Percentiles rank a stretch among this genome's conserved stretches.
phyloP scores from a whole-genome alignment of 176 grass and related monocot genomes.

The Chloris gayana region DNA sequence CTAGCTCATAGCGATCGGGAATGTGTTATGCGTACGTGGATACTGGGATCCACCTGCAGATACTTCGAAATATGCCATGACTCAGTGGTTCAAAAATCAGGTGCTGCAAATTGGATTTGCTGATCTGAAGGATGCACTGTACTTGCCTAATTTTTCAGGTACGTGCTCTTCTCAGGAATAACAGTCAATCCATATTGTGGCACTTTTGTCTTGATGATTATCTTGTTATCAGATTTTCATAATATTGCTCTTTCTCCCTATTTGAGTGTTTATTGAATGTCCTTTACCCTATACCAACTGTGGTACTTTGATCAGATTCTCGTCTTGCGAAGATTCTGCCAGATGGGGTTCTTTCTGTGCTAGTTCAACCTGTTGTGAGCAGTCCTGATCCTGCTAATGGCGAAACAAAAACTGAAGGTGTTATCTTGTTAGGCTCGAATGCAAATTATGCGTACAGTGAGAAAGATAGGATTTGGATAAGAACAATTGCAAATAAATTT shows the following conservation, averaged over 20 bases:
- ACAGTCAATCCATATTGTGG: not conserved
- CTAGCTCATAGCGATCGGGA: constrained; percentile 73
- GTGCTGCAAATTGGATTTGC: constrained; percentile 57
- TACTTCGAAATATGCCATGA: constrained; percentile 55
- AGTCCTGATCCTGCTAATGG: constrained; percentile 37
- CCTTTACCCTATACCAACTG: constrained; percentile 23
- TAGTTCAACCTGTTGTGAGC: constrained; percentile 60
- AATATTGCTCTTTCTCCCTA: constrained; percentile 1
- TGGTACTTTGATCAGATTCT: constrained; percentile 56
- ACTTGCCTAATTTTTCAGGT: constrained; percentile 69
- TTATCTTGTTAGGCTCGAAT: constrained; percentile 80
- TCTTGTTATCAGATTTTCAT: constrained; percentile 23
- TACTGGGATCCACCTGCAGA: constrained; percentile 80
- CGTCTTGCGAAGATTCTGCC: constrained; percentile 65
- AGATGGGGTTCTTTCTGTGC: constrained; percentile 64
- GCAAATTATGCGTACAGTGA: constrained; percentile 84
- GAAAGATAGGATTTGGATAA: constrained; percentile 92
- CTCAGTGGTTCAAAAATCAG: constrained; percentile 77
- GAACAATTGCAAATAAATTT: constrained; percentile 82
- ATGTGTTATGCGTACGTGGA: constrained; percentile 71
- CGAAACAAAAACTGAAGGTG: constrained; percentile 54
- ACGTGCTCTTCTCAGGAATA: constrained; percentile 9
- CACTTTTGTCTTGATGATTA: not conserved
- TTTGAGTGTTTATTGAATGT: constrained; percentile 29
- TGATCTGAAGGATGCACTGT: constrained; percentile 58